Conservation (phyloP, 176 grass and related monocot species). For the Musa beccarii region DNA sequence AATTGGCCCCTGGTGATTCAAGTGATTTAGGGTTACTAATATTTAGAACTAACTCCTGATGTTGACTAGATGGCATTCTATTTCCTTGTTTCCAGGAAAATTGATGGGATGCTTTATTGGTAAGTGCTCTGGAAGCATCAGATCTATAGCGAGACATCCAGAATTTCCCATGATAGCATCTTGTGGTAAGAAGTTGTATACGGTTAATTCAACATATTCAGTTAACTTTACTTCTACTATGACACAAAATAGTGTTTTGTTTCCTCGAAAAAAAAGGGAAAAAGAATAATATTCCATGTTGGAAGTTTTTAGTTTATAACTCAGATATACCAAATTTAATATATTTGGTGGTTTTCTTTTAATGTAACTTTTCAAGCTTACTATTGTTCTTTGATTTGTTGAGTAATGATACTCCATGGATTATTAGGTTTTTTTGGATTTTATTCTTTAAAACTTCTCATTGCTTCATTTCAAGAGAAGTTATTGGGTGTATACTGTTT, state of each 20-base stretch:
- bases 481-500: no score
- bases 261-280: not conserved
- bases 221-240: no score
- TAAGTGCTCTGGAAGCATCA: slow-evolving; percentile 96
- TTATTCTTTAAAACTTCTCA: no score
- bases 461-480: no score
- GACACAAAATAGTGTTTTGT: not conserved
- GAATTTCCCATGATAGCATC: slow-evolving; percentile 78
- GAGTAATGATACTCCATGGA: no score
- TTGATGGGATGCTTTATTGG: slow-evolving; percentile 81
- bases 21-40: not conserved
- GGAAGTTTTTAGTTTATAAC: not conserved
- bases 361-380: no score
- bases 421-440: no score
- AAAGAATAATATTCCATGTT: not conserved
- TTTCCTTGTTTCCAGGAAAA: slow-evolving; percentile 41
- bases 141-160: slow-evolving; percentile 80
- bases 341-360: no score
- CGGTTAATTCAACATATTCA: not conserved
- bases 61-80: not conserved
- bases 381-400: no score
- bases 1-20: not conserved
- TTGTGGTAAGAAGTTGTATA: slow-evolving; percentile 50
- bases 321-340: no score
- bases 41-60: not conserved